Conservation (phyloP, 2,329 filamentous ascomycete species). For the Colletotrichum incanum region DNA sequence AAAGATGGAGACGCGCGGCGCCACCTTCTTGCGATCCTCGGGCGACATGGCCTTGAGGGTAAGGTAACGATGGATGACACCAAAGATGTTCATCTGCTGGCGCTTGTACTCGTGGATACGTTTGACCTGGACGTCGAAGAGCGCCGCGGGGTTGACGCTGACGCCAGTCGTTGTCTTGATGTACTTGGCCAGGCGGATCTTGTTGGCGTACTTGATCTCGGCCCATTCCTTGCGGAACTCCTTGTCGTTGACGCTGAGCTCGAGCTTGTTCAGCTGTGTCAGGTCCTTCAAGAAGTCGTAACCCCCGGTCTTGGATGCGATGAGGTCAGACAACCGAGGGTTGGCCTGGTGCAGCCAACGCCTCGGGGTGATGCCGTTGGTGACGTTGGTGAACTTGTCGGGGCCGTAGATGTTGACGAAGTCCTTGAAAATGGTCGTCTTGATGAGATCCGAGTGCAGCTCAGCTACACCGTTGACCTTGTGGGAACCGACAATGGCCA, state of each 20-base stretch:
- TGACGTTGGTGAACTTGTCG: constrained; percentile 99
- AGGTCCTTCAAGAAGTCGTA: constrained; percentile 92
- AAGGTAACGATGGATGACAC: constrained; percentile 95
- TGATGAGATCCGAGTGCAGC: constrained; percentile 96
- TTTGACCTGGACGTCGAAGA: constrained; percentile 99
- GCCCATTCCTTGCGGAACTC: constrained; percentile 95
- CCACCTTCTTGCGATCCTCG: constrained; percentile 88
- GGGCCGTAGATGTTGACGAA: constrained; percentile 95
- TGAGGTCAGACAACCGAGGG: constrained; percentile 90
- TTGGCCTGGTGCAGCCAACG: constrained; percentile 99
- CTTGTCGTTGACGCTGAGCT: constrained; percentile 87
- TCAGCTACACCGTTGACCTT: constrained; percentile 99
- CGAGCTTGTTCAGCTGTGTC: constrained; percentile 87
- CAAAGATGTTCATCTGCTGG: constrained; percentile 99
- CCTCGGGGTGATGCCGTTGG: constrained; percentile 96
- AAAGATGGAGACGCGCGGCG: constrained; percentile 94
- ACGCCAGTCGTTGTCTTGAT: constrained; percentile 88
- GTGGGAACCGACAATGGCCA: constrained; percentile 97
- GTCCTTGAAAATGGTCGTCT: constrained; percentile 99
- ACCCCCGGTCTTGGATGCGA: constrained; percentile 90
- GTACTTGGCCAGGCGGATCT: constrained; percentile 90
- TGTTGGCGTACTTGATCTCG: constrained; percentile 97
- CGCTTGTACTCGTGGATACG: constrained; percentile 99
- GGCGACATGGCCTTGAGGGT: constrained; percentile 87
- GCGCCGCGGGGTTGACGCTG: constrained; percentile 85